These are phyloP conservation scores for Stylosanthes scabra DNA, from an alignment of 331 rosid species.

Conservation along the genomic window DNA sequence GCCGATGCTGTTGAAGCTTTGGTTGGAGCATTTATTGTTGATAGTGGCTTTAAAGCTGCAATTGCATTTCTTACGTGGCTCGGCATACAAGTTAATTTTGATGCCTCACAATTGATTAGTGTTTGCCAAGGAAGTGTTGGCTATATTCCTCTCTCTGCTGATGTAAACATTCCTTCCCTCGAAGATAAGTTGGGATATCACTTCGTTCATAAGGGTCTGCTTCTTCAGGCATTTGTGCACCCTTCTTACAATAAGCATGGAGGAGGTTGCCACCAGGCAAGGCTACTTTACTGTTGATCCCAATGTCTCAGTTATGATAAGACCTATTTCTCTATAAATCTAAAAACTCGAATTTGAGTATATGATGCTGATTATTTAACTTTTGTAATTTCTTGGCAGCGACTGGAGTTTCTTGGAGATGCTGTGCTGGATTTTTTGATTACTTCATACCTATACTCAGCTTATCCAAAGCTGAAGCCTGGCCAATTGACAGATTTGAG, in stretches of 20 bases:
- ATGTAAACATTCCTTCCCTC: slow-evolving; percentile 59
- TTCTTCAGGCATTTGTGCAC: slow-evolving; percentile 92
- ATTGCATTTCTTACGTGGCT: slow-evolving; percentile 81
- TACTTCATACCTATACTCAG: slow-evolving; percentile 89
- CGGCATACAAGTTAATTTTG: slow-evolving; percentile 76
- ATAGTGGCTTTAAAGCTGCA: slow-evolving; percentile 95
- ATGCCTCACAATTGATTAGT: slow-evolving; percentile 68
- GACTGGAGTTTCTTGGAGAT: slow-evolving; percentile 98
- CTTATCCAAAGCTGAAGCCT: slow-evolving; percentile 88
- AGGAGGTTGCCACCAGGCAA: slow-evolving; percentile 97
- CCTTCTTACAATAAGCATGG: slow-evolving; percentile 90
- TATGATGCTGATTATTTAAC: slow-evolving; percentile 27
- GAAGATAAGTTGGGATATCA: slow-evolving; percentile 64
- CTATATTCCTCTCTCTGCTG: slow-evolving; percentile 63
- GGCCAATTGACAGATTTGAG: slow-evolving; percentile 97
- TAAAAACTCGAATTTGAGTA: slow-evolving; percentile 6
- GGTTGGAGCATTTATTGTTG: slow-evolving; percentile 92
- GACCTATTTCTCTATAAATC: slow-evolving; percentile 28
- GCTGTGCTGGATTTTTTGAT: slow-evolving; percentile 95
- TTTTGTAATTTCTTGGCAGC: slow-evolving; percentile 57
- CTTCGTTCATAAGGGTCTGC: slow-evolving; percentile 79
- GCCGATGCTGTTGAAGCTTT: slow-evolving; percentile 97
- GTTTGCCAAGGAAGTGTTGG: slow-evolving; percentile 63
- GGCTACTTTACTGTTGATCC: slow-evolving; percentile 33
- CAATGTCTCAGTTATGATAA: slow-evolving; percentile 8